Percentiles rank a stretch among this genome's conserved stretches.
These are phyloP conservation scores for Solanum lycopersicoides DNA, from an alignment of 257 asterid genomes.

Conservation along the genomic window DNA sequence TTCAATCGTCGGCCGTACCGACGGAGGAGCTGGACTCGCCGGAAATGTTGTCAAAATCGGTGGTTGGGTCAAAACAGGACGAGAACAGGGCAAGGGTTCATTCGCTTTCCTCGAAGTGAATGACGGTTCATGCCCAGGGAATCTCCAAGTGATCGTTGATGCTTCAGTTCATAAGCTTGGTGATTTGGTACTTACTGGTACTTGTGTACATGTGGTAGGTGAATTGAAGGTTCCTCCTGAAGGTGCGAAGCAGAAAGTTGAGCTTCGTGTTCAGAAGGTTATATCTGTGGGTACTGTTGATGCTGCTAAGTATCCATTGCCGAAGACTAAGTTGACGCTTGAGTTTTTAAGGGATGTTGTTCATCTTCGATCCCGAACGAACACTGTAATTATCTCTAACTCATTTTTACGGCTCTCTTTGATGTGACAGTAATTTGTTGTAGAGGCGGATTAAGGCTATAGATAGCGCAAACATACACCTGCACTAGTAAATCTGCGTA, in stretches of 20 bases:
- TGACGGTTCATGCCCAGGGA: constrained; percentile 79
- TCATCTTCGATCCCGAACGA: constrained; percentile 86
- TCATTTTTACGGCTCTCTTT: not conserved
- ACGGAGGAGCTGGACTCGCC: constrained; percentile 66
- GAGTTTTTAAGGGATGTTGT: constrained; percentile 69
- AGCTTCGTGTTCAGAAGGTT: constrained; percentile 59
- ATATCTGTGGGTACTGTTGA: constrained; percentile 71
- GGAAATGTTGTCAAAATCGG: constrained; percentile 63
- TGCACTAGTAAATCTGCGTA: not conserved
- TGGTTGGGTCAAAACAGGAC: constrained; percentile 93
- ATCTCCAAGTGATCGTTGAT: constrained; percentile 74
- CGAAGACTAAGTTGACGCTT: constrained; percentile 65
- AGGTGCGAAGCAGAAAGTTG: constrained; percentile 64
- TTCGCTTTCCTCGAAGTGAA: constrained; percentile 79
- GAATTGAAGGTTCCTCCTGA: constrained; percentile 67
- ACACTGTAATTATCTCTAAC: constrained; percentile 15
- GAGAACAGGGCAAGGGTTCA: constrained; percentile 76
- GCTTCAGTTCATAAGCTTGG: constrained; percentile 43
- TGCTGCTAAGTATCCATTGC: constrained; percentile 81
- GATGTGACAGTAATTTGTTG: not conserved
- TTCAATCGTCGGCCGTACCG: constrained; percentile 57
- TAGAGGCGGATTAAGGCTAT: not conserved
- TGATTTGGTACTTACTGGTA: constrained; percentile 74
- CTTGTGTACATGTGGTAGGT: constrained; percentile 72
- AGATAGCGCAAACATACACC: not conserved